phyloP scores from a whole-genome alignment of 2,329 filamentous ascomycete genomes.

The Raffaelea ambrosiae region DNA sequence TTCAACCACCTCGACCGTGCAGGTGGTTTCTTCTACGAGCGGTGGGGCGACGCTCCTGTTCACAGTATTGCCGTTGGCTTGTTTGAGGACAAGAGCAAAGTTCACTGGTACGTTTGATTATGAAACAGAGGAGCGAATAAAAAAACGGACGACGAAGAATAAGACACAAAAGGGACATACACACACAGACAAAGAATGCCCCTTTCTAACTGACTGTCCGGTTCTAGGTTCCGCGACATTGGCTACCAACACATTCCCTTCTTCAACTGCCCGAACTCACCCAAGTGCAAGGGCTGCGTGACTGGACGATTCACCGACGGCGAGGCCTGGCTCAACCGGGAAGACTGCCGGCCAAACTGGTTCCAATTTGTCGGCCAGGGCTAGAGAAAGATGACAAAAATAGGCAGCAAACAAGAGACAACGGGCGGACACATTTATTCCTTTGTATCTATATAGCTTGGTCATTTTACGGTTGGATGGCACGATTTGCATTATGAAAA shows the following conservation, averaged over 20 bases:
- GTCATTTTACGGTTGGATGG: not conserved
- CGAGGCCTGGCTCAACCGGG: slow-evolving; percentile 72
- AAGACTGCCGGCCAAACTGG: slow-evolving; percentile 94
- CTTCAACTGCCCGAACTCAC: slow-evolving; percentile 96
- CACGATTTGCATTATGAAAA: slow-evolving; percentile 5
- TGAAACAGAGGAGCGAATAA: not conserved
- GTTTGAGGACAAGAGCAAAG: slow-evolving; percentile 82
- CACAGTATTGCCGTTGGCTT: slow-evolving; percentile 88
- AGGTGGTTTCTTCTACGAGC: slow-evolving; percentile 96
- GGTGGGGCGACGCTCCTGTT: slow-evolving; percentile 84
- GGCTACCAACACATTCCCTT: slow-evolving; percentile 98
- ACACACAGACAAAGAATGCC: not conserved
- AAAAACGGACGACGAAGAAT: not conserved
- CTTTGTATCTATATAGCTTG: not conserved
- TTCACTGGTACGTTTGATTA: slow-evolving; percentile 71
- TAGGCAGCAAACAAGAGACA: not conserved
- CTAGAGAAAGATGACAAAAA: slow-evolving; percentile 25
- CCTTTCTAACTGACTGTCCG: not conserved
- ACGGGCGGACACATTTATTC: too few species aligned
- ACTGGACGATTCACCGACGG: slow-evolving; percentile 84
- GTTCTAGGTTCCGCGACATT: slow-evolving; percentile 88
- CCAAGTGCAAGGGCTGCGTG: slow-evolving; percentile 71
- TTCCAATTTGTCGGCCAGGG: slow-evolving; percentile 89
- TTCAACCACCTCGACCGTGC: slow-evolving; percentile 91
- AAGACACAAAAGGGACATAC: not conserved